These are phyloP conservation scores for Xylogone sp. DNA, from an alignment of 2,329 filamentous ascomycete genomes.

Conservation along the genomic window DNA sequence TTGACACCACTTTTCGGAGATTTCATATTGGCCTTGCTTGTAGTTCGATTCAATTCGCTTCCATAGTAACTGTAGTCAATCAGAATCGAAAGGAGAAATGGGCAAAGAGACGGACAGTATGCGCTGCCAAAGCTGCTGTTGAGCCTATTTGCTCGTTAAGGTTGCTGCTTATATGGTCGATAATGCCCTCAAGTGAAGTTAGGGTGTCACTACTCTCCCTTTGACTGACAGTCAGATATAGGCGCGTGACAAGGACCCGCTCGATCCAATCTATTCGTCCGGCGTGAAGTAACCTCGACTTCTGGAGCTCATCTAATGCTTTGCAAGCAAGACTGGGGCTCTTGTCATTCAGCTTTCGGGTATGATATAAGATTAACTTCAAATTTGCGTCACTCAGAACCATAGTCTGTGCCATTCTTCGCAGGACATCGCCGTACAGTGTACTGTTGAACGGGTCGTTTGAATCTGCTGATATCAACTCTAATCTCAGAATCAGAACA, in stretches of 20 bases:
- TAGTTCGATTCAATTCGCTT: slow-evolving; percentile 65
- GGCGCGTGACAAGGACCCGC: slow-evolving; percentile 61
- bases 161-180: slow-evolving; percentile 43
- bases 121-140: slow-evolving; percentile 61
- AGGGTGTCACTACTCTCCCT: slow-evolving; percentile 31
- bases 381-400: slow-evolving; percentile 61
- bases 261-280: slow-evolving; percentile 60
- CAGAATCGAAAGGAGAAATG: slow-evolving; percentile 7
- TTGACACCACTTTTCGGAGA: slow-evolving; percentile 67
- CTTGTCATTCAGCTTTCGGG: slow-evolving; percentile 59
- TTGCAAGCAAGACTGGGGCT: slow-evolving; percentile 44
- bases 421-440: slow-evolving; percentile 50
- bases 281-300: slow-evolving; percentile 47
- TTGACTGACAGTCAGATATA: slow-evolving; percentile 60
- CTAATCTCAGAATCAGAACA: slow-evolving; percentile 64
- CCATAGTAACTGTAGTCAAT: slow-evolving; percentile 65
- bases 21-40: slow-evolving; percentile 45
- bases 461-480: slow-evolving; percentile 52
- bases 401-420: slow-evolving; percentile 56
- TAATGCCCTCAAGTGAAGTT: slow-evolving; percentile 35
- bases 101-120: slow-evolving; percentile 48
- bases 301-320: slow-evolving; percentile 62
- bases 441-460: slow-evolving; percentile 44
- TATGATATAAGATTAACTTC: slow-evolving; percentile 62
- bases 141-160: slow-evolving; percentile 47